These are phyloP conservation scores for Maudiozyma serrabonitensis DNA, from an alignment of 805 yeast genomes.

Conservation along the genomic window DNA sequence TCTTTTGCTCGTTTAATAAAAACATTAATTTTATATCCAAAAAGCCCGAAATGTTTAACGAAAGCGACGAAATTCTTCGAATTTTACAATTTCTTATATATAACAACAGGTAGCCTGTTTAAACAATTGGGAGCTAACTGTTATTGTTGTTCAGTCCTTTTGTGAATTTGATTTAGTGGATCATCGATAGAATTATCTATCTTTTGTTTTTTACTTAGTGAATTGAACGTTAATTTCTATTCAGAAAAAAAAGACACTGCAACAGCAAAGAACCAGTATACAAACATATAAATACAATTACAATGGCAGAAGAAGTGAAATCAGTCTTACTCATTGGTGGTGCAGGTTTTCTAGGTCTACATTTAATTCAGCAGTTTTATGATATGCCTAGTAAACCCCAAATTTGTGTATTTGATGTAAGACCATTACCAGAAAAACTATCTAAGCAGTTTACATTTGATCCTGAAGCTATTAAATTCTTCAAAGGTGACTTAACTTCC, in stretches of 20 bases:
- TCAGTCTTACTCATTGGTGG: conserved; percentile 86
- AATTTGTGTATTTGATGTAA: conserved; percentile 82
- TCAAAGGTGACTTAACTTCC: conserved; percentile 79
- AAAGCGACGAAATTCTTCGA: neutral
- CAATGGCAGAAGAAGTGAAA: conserved; percentile 6
- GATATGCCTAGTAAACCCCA: conserved; percentile 52
- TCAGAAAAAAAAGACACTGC: too few species aligned
- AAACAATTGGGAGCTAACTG: too few species aligned
- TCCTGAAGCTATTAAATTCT: conserved; percentile 44
- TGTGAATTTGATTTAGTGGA: too few species aligned
- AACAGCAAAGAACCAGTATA: neutral
- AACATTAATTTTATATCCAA: neutral
- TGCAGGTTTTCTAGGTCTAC: conserved; percentile 88
- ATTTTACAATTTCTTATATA: neutral
- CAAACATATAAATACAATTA: neutral
- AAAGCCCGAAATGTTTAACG: neutral
- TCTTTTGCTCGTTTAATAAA: neutral
- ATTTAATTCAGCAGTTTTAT: conserved; percentile 77
- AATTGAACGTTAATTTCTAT: neutral
- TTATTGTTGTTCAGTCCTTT: too few species aligned
- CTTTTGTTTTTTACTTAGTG: too few species aligned
- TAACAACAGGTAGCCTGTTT: neutral
- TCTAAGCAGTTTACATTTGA: conserved; percentile 71
- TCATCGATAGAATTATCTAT: too few species aligned
- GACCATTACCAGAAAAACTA: conserved; percentile 69